Evolutionary conservation across 2,329 filamentous ascomycete species (phyloP).

Genomic region (Talaromyces sp.): DNA sequence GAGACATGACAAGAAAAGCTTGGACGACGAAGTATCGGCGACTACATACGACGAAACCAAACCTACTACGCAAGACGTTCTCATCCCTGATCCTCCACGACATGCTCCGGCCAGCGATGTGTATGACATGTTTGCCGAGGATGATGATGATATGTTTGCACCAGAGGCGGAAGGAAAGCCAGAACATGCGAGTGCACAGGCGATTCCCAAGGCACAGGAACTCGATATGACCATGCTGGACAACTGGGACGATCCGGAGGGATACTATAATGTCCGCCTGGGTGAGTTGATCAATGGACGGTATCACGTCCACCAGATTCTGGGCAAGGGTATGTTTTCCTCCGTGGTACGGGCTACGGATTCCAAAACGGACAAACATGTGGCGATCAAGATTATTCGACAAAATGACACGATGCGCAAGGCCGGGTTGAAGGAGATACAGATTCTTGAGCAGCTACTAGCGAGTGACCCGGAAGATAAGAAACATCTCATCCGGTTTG

Average conservation of each 20-base stretch:
- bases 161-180: constrained; percentile 54
- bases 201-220: constrained; percentile 51
- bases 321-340: constrained; percentile 95
- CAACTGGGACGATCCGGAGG: constrained; percentile 88
- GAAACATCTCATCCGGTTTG: constrained; percentile 84
- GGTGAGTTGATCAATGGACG: constrained; percentile 85
- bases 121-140: constrained; percentile 60
- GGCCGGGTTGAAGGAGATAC: constrained; percentile 89
- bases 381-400: constrained; percentile 96
- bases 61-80: constrained; percentile 47
- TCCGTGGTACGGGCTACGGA: constrained; percentile 88
- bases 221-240: constrained; percentile 73
- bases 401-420: constrained; percentile 91
- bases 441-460: constrained; percentile 82
- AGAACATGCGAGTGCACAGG: constrained; percentile 42
- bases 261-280: constrained; percentile 91
- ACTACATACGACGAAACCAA: constrained; percentile 56
- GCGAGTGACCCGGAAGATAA: constrained; percentile 80
- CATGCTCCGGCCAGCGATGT: constrained; percentile 45
- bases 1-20: constrained; percentile 61
- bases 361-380: constrained; percentile 65
- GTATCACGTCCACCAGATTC: constrained; percentile 79
- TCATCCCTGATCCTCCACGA: constrained; percentile 36
- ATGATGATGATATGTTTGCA: constrained; percentile 83
- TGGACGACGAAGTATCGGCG: constrained; percentile 47